phyloP scores from a whole-genome alignment of 257 asterid species.

The Jaltomata sinuosa region DNA sequence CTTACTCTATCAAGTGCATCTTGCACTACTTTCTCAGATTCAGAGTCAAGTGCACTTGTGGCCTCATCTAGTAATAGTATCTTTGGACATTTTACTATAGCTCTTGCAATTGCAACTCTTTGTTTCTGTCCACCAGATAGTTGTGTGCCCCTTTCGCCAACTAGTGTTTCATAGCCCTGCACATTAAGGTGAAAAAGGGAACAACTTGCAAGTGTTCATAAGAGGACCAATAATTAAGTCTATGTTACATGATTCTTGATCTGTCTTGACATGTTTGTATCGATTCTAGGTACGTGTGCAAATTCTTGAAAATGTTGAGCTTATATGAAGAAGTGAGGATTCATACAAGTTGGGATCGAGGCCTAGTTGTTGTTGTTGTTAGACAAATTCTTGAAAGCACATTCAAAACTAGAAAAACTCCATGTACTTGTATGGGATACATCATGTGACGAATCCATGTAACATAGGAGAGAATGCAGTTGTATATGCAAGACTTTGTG shows the following conservation, averaged over 20 bases:
- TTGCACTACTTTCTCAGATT: conserved; percentile 44
- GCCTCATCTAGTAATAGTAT: conserved; percentile 50
- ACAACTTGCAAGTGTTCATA: not conserved
- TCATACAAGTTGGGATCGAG: no score
- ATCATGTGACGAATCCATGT: no score
- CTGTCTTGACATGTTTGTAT: not conserved
- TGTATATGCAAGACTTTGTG: no score
- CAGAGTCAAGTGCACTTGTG: conserved; percentile 48
- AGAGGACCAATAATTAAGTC: not conserved
- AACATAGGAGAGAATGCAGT: no score
- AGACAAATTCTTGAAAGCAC: no score
- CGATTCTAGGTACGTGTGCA: not conserved
- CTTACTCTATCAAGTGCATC: conserved; percentile 34
- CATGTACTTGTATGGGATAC: no score
- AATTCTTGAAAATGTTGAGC: not conserved
- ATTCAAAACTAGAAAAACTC: no score
- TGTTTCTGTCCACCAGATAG: conserved; percentile 57
- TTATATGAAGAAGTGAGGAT: no score
- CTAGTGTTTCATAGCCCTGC: conserved; percentile 44
- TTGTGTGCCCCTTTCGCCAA: conserved; percentile 45
- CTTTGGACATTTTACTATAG: conserved; percentile 37
- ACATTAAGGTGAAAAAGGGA: not conserved
- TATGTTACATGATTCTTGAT: not conserved
- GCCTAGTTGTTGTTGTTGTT: no score
- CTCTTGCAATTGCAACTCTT: conserved; percentile 54